These are phyloP conservation scores for Dimargaris verticillata DNA, from an alignment of 192 early-diverging fungal species.

Conservation along the genomic window DNA sequence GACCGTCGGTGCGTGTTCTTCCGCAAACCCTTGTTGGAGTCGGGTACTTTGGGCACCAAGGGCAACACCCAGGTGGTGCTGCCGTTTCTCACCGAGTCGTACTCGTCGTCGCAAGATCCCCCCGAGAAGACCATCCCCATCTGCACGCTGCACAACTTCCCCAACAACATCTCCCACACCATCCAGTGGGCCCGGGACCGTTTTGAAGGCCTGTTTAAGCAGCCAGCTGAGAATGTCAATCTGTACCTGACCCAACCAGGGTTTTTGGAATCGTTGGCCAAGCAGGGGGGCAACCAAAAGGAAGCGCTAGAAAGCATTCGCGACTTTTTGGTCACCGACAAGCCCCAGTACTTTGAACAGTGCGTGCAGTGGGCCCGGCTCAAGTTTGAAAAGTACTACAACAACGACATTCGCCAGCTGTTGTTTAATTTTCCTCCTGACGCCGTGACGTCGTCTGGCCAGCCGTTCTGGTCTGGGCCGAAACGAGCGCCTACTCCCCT, in stretches of 20 bases:
- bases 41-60: constrained; percentile 97
- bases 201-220: constrained; percentile 86
- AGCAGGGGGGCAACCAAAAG: constrained; percentile 57
- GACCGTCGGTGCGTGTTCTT: constrained; percentile 94
- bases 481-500: constrained; percentile 84
- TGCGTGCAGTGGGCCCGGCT: constrained; percentile 84
- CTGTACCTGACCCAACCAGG: constrained; percentile 73
- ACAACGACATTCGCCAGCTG: constrained; percentile 85
- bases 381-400: constrained; percentile 85
- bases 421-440: constrained; percentile 96
- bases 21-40: constrained; percentile 88
- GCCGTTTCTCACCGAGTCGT: constrained; percentile 92
- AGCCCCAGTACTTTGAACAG: constrained; percentile 74
- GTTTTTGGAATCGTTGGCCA: constrained; percentile 57
- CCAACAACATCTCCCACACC: constrained; percentile 73
- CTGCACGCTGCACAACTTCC: constrained; percentile 83
- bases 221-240: constrained; percentile 91
- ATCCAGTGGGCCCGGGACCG: constrained; percentile 95
- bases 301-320: constrained; percentile 63
- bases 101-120: constrained; percentile 94
- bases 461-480: constrained; percentile 91
- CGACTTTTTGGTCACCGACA: constrained; percentile 58
- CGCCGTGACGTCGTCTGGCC: constrained; percentile 71
- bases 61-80: constrained; percentile 98
- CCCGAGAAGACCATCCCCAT: constrained; percentile 89